Evolutionary conservation across 2,329 filamentous ascomycete genomes (phyloP).

Genomic region (Penicillium sp.): DNA sequence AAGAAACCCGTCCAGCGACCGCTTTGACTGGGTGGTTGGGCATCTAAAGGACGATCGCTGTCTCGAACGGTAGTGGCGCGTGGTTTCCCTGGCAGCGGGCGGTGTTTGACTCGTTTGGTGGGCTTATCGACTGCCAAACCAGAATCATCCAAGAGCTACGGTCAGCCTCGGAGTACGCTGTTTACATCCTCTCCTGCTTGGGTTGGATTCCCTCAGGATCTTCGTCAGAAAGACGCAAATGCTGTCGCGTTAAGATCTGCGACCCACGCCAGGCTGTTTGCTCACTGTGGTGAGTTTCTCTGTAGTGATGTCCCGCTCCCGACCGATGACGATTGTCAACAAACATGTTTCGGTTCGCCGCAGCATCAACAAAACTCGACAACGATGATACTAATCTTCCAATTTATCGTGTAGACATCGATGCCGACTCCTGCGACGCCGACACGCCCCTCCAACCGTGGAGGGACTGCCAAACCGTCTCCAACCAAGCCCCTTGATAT

Average conservation of each 20-base stretch:
- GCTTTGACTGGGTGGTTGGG: background rate
- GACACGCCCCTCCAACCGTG: constrained; percentile 46
- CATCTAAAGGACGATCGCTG: constrained; percentile 7
- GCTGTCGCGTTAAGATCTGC: constrained; percentile 10
- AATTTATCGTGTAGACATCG: constrained; percentile 21
- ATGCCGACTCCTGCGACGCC: constrained; percentile 46
- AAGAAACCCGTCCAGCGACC: background rate
- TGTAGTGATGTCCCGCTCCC: constrained; percentile 1
- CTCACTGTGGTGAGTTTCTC: constrained; percentile 15
- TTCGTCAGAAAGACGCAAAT: constrained; percentile 13
- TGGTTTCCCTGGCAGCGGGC: constrained; percentile 25
- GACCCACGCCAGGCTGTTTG: constrained; percentile 6
- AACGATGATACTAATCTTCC: background rate
- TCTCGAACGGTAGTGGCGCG: background rate
- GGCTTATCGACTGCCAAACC: constrained; percentile 22
- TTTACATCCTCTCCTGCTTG: constrained; percentile 16
- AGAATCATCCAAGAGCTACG: background rate
- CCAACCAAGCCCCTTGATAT: constrained; percentile 58
- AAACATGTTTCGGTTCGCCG: constrained; percentile 11
- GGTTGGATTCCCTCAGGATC: background rate
- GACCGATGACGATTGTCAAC: constrained; percentile 13
- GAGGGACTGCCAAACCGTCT: constrained; percentile 57
- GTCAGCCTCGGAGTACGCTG: constrained; percentile 12
- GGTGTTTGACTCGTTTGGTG: constrained; percentile 1
- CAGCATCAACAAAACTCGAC: constrained; percentile 11